phyloP scores from a whole-genome alignment of 2,329 filamentous ascomycete species.

The Cryphonectria naterciae region DNA sequence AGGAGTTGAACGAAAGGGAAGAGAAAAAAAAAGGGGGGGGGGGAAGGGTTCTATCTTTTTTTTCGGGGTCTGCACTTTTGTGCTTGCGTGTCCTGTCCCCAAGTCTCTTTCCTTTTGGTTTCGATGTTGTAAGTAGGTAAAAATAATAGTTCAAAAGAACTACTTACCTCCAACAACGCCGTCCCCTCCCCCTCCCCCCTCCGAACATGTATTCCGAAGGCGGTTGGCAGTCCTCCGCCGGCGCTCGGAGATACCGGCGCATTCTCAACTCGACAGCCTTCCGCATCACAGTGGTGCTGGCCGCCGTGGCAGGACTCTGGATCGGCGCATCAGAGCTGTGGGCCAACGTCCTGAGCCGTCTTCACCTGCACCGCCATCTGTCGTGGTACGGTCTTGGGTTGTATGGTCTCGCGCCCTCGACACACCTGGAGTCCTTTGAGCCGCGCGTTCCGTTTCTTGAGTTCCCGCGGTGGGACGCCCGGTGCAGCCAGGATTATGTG shows the following conservation, averaged over 20 bases:
- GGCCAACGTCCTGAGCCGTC: conserved; percentile 20
- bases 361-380: conserved; percentile 27
- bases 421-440: conserved; percentile 29
- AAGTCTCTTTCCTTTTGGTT: neutral
- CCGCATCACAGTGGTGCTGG: conserved; percentile 10
- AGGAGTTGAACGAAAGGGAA: too few relatives aligned
- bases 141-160: neutral
- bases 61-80: too few relatives aligned
- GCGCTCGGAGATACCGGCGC: neutral
- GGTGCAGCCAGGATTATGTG: conserved; percentile 29
- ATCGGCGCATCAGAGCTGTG: conserved; percentile 19
- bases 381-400: conserved; percentile 27
- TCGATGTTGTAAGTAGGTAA: neutral
- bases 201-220: conserved; percentile 2
- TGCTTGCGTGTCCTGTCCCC: neutral
- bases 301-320: conserved; percentile 11
- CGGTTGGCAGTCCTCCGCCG: neutral
- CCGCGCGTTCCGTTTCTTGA: conserved; percentile 26
- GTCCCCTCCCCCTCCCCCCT: too few relatives aligned
- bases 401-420: conserved; percentile 24
- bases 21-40: neutral
- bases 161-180: neutral
- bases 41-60: neutral
- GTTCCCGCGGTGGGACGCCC: conserved; percentile 29
- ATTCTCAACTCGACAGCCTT: conserved; percentile 8